These are phyloP conservation scores for Achaetomium macrosporum DNA, from an alignment of 2,329 filamentous ascomycete genomes.

Conservation along the genomic window DNA sequence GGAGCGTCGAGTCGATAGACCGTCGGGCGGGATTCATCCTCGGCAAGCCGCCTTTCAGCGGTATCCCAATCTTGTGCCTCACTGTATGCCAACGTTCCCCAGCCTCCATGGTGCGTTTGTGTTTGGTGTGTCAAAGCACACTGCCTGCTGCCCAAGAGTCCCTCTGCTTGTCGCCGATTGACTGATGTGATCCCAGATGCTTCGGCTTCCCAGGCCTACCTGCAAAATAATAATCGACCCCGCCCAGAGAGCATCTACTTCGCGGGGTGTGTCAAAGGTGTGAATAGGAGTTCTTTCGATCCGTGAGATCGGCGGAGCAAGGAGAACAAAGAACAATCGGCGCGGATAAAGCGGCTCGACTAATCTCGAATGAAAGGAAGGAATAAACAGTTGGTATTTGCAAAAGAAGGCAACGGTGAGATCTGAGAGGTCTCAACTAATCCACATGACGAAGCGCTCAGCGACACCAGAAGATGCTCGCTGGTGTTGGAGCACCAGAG, in stretches of 20 bases:
- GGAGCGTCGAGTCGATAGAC: neutral
- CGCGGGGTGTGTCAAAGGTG: neutral
- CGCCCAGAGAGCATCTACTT: neutral
- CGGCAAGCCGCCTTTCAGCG: neutral
- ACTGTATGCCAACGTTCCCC: slow-evolving; percentile 5
- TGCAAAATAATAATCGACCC: neutral
- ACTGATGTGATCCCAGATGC: neutral
- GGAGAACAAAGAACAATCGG: slow-evolving; percentile 11
- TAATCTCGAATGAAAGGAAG: slow-evolving; percentile 3
- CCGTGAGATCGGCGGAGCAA: neutral
- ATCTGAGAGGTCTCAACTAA: slow-evolving; percentile 1
- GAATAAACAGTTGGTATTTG: slow-evolving; percentile 7
- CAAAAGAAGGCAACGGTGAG: slow-evolving; percentile 1
- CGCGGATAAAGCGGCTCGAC: slow-evolving; percentile 5
- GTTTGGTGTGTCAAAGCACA: neutral
- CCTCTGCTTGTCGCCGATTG: neutral
- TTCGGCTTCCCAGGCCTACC: neutral
- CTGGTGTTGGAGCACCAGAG: neutral
- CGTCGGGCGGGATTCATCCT: neutral
- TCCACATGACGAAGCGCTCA: slow-evolving; percentile 1
- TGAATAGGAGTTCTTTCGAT: neutral
- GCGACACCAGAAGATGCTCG: slow-evolving; percentile 4
- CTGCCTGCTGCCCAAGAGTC: neutral
- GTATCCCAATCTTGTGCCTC: neutral
- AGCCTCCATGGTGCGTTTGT: slow-evolving; percentile 2